These are phyloP conservation scores for Mortierella sp. DNA, from an alignment of 371 early-diverging fungal species.

Conservation along the genomic window DNA sequence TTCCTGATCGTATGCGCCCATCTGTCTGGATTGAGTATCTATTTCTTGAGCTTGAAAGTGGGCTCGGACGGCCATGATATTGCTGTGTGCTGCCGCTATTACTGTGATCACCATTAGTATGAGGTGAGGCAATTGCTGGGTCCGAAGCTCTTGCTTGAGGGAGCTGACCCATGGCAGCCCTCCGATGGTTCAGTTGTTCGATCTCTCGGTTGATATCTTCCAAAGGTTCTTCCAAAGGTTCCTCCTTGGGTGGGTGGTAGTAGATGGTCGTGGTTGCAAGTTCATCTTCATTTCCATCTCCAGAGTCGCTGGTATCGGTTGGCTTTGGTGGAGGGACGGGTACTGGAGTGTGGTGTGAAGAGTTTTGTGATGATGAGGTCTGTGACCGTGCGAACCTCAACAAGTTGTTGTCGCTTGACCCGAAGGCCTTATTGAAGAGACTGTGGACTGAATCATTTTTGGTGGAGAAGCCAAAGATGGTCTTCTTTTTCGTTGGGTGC, in stretches of 20 bases:
- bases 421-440: neutral
- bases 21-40: no score
- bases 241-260: slow-evolving; percentile 17
- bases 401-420: neutral
- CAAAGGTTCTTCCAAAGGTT: neutral
- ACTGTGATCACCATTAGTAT: neutral
- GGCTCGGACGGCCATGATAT: neutral
- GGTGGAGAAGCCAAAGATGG: slow-evolving; percentile 2
- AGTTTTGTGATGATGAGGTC: neutral
- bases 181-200: neutral
- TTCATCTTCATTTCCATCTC: neutral
- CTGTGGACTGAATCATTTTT: slow-evolving; percentile 8
- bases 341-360: neutral
- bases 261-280: slow-evolving; percentile 24
- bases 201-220: neutral
- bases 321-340: neutral
- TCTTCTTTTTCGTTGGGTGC: neutral
- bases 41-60: neutral
- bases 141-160: no score
- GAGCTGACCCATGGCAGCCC: neutral
- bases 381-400: neutral
- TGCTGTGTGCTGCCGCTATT: neutral
- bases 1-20: neutral
- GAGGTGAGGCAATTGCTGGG: no score
- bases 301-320: no score